Percentiles rank a stretch among this genome's conserved stretches.
phyloP scores from a whole-genome alignment of 202 grass and related monocot species.

The Elaeis oleifera region DNA sequence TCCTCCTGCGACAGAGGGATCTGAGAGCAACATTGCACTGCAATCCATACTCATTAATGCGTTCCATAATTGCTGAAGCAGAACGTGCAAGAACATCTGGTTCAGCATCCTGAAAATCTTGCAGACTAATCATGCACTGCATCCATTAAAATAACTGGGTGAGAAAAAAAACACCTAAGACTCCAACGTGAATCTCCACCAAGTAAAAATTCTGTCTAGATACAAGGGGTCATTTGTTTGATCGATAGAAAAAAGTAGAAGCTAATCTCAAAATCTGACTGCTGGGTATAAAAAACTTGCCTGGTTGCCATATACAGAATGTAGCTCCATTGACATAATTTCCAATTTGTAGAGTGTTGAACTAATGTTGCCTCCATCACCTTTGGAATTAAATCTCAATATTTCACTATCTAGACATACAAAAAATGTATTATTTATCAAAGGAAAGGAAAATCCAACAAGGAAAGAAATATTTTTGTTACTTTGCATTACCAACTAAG shows the following conservation, averaged over 20 bases:
- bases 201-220: not conserved
- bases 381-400: constrained; percentile 38
- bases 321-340: constrained; percentile 78
- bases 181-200: too few relatives aligned
- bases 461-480: constrained; percentile 23
- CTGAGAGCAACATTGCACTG: constrained; percentile 46
- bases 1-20: constrained; percentile 81
- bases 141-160: constrained; percentile 24
- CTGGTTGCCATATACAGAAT: constrained; percentile 81
- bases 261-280: not conserved
- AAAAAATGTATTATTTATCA: constrained; percentile 20
- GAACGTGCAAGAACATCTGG: constrained; percentile 78
- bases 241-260: not conserved
- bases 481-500: constrained; percentile 38
- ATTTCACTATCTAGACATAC: constrained; percentile 55
- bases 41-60: constrained; percentile 45
- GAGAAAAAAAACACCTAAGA: not conserved
- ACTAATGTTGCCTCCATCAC: constrained; percentile 29
- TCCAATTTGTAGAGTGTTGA: constrained; percentile 87
- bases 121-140: constrained; percentile 60
- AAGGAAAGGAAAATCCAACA: not conserved
- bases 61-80: constrained; percentile 67
- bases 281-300: constrained; percentile 24
- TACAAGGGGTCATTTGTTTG: not conserved
- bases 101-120: constrained; percentile 89